phyloP scores from a whole-genome alignment of 805 yeast species.

The Tetrapisispora fleetii region DNA sequence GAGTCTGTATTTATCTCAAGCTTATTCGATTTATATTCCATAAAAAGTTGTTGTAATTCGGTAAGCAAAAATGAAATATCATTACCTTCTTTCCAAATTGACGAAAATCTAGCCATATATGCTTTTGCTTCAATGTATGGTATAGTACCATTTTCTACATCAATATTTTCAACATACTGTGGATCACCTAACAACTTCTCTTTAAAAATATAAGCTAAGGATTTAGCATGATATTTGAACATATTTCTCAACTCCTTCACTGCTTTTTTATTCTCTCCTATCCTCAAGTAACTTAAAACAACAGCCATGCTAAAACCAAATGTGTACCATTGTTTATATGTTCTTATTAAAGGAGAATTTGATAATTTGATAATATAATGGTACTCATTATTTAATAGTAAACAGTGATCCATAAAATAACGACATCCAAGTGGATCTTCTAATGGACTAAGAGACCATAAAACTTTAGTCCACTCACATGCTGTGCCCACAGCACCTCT shows the following conservation, averaged over 20 bases:
- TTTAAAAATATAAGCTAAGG: constrained; percentile 23
- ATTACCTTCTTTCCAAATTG: constrained; percentile 43
- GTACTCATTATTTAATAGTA: constrained; percentile 55
- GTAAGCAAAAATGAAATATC: constrained; percentile 40
- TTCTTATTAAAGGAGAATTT: constrained; percentile 44
- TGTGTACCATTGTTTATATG: constrained; percentile 59
- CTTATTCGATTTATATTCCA: constrained; percentile 7
- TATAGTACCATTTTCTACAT: constrained; percentile 21
- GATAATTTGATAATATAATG: constrained; percentile 50
- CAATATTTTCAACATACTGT: constrained; percentile 9
- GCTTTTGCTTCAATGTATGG: constrained; percentile 31
- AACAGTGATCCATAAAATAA: constrained; percentile 72
- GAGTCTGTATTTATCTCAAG: constrained; percentile 1
- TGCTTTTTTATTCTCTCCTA: constrained; percentile 38
- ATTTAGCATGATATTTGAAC: constrained; percentile 45
- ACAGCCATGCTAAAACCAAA: constrained; percentile 62
- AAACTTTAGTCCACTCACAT: constrained; percentile 58
- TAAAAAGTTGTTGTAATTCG: constrained; percentile 28
- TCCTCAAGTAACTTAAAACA: constrained; percentile 49
- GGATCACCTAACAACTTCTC: constrained; percentile 21
- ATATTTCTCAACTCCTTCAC: constrained; percentile 39
- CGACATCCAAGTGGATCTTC: constrained; percentile 82
- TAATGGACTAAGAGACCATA: constrained; percentile 60
- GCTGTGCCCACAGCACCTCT: constrained; percentile 75
- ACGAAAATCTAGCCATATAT: constrained; percentile 46